These are phyloP conservation scores for Amphichorda felina DNA, from an alignment of 2,329 filamentous ascomycete species.

Conservation along the genomic window DNA sequence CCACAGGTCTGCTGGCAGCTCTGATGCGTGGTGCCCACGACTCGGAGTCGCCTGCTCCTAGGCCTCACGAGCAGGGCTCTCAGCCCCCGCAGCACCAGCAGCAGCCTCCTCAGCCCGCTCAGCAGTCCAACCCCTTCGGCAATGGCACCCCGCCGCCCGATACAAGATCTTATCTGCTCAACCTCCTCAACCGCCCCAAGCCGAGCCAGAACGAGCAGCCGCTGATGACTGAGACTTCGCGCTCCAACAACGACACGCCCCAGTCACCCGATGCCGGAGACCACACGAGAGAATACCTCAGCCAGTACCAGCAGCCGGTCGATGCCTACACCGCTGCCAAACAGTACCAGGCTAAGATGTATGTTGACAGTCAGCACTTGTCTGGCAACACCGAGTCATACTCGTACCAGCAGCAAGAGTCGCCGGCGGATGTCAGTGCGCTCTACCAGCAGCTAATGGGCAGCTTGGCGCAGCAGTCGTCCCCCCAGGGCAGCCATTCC, in stretches of 20 bases:
- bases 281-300: not conserved
- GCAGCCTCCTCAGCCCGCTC: slow-evolving; percentile 8
- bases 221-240: slow-evolving; percentile 25
- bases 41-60: slow-evolving; percentile 18
- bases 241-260: slow-evolving; percentile 31
- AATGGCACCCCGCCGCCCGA: slow-evolving; percentile 46
- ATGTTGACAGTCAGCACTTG: slow-evolving; percentile 9
- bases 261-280: slow-evolving; percentile 22
- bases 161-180: slow-evolving; percentile 76
- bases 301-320: slow-evolving; percentile 15
- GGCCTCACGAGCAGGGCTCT: slow-evolving; percentile 9
- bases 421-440: slow-evolving; percentile 21
- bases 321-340: slow-evolving; percentile 7
- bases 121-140: slow-evolving; percentile 26
- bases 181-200: slow-evolving; percentile 72
- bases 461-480: slow-evolving; percentile 20
- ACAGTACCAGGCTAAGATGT: slow-evolving; percentile 13
- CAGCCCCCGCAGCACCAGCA: slow-evolving; percentile 13
- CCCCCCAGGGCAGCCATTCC: slow-evolving; percentile 25
- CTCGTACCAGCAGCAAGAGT: slow-evolving; percentile 10
- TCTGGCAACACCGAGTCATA: slow-evolving; percentile 9
- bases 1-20: slow-evolving; percentile 44
- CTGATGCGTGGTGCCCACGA: slow-evolving; percentile 47
- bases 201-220: slow-evolving; percentile 44
- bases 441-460: slow-evolving; percentile 26